phyloP scores from a whole-genome alignment of 2,329 filamentous ascomycete species.

The Penicillium sp. region DNA sequence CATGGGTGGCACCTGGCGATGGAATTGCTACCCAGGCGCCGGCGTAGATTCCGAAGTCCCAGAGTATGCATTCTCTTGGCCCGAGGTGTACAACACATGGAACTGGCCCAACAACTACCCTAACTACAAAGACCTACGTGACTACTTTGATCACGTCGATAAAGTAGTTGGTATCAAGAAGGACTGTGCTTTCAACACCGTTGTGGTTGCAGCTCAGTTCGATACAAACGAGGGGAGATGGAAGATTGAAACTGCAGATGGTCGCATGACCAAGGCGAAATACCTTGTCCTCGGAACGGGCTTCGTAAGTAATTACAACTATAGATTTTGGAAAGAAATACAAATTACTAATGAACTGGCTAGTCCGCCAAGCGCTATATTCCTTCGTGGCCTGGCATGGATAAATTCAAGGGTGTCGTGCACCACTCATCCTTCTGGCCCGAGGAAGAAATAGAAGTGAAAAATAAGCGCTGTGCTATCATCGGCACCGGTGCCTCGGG shows the following conservation, averaged over 20 bases:
- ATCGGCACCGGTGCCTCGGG: constrained; percentile 58
- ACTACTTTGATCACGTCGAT: constrained; percentile 51
- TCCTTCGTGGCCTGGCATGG: constrained; percentile 39
- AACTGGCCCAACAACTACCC: constrained; percentile 41
- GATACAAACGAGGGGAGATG: constrained; percentile 40
- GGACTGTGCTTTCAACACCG: constrained; percentile 46
- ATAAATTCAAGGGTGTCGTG: constrained; percentile 51
- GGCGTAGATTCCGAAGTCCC: constrained; percentile 55
- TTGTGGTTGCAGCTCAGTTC: constrained; percentile 45
- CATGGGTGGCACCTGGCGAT: constrained; percentile 56
- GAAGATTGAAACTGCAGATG: constrained; percentile 46
- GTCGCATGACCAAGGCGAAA: constrained; percentile 38
- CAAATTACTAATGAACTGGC: neutral
- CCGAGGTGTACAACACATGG: constrained; percentile 48
- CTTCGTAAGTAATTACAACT: constrained; percentile 26
- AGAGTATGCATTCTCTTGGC: constrained; percentile 54
- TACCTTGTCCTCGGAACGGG: constrained; percentile 51
- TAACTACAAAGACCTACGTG: constrained; percentile 37
- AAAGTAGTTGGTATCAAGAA: constrained; percentile 45
- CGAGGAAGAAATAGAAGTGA: constrained; percentile 46
- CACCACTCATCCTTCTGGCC: constrained; percentile 59
- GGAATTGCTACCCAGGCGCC: constrained; percentile 57
- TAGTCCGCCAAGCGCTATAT: constrained; percentile 43
- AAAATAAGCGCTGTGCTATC: constrained; percentile 51
- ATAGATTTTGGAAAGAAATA: neutral